A percentile compares a stretch with the other conserved stretches of the same genome.
phyloP scores from a whole-genome alignment of 768 basidiomycete genomes.

The Cyclocybe cylindracea region DNA sequence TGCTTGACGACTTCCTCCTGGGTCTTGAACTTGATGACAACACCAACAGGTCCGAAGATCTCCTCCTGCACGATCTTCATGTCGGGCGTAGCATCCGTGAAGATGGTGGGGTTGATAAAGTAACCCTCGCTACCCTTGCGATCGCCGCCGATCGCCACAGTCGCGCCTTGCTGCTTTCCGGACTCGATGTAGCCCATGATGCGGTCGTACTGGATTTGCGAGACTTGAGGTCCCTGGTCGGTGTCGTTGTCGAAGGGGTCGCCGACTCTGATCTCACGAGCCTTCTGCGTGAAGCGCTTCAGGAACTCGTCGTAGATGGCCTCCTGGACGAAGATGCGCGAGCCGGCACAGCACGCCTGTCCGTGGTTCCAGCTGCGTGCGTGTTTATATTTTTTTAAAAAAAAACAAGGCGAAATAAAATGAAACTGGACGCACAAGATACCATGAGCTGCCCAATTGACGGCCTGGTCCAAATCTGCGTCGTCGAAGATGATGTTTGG shows the following conservation, averaged over 20 bases:
- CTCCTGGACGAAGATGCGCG: conserved; percentile 81
- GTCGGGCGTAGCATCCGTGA: conserved; percentile 61
- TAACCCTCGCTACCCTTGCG: conserved; percentile 50
- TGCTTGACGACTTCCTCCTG: conserved; percentile 65
- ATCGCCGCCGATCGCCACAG: conserved; percentile 62
- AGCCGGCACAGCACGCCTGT: conserved; percentile 80
- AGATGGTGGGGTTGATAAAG: conserved; percentile 77
- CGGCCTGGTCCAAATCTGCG: conserved; percentile 70
- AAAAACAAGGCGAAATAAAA: background rate
- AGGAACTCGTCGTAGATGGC: conserved; percentile 81
- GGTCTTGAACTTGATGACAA: conserved; percentile 74
- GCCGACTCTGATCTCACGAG: conserved; percentile 52
- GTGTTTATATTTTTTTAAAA: background rate
- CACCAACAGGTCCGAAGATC: conserved; percentile 82
- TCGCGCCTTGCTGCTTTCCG: conserved; percentile 74
- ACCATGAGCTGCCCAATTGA: conserved; percentile 70
- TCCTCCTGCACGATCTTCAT: conserved; percentile 80
- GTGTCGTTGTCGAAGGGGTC: conserved; percentile 59
- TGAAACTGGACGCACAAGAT: conserved; percentile 57
- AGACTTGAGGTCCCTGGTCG: conserved; percentile 74
- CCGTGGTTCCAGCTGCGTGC: conserved; percentile 36
- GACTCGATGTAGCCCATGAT: conserved; percentile 78
- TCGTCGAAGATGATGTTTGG: conserved; percentile 74
- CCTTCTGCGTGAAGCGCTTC: conserved; percentile 47
- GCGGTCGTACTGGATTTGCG: conserved; percentile 66